Evolutionary conservation across 2,329 filamentous ascomycete genomes (phyloP).

Genomic region (Aspergillus ustus): DNA sequence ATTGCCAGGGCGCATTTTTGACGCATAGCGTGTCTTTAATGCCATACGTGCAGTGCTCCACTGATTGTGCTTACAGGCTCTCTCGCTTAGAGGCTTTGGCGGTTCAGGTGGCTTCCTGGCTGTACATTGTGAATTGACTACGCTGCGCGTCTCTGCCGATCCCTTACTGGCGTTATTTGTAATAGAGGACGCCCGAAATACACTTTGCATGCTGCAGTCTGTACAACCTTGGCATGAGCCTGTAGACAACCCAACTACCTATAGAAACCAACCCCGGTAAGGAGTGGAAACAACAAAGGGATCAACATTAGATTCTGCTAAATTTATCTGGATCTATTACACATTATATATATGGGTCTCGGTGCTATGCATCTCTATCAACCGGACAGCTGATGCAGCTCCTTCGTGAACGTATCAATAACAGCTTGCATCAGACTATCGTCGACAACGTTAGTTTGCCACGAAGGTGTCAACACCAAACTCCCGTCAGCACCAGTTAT

Average conservation of each 20-base stretch:
- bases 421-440: constrained; percentile 27
- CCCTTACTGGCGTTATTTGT: neutral
- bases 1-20: too few relatives aligned
- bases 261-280: neutral
- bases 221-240: neutral
- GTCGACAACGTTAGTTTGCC: constrained; percentile 46
- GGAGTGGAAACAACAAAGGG: neutral
- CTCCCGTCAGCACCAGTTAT: constrained; percentile 52
- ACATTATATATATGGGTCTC: neutral
- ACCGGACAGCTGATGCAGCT: constrained; percentile 17
- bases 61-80: neutral
- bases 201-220: neutral
- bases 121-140: neutral
- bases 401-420: constrained; percentile 24
- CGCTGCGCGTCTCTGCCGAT: neutral
- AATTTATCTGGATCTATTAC: neutral
- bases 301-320: neutral
- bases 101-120: neutral
- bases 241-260: neutral
- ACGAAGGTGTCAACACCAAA: constrained; percentile 46
- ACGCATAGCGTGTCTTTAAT: too few relatives aligned
- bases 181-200: neutral
- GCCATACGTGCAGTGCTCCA: neutral
- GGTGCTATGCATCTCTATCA: neutral
- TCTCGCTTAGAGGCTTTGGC: neutral